Percentiles rank a stretch among this genome's conserved stretches.
phyloP scores from a whole-genome alignment of 2,329 filamentous ascomycete species.

The Fusarium vanettenii region DNA sequence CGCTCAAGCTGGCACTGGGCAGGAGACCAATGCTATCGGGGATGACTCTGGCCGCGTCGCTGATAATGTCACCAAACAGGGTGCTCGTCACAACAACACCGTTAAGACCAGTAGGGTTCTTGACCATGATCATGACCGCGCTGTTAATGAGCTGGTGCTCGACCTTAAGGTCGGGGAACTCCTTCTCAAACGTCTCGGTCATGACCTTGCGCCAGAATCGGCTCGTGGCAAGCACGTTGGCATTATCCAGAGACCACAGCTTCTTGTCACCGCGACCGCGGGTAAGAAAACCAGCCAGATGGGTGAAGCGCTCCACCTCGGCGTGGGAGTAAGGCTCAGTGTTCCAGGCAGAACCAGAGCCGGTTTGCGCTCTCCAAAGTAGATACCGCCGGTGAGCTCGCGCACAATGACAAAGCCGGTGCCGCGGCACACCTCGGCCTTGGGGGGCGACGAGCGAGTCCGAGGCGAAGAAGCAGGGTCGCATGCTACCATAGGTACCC shows the following conservation, averaged over 20 bases:
- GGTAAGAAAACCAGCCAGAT: slow-evolving; percentile 84
- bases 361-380: slow-evolving; percentile 90
- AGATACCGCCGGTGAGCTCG: slow-evolving; percentile 92
- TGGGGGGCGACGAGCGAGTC: slow-evolving; percentile 88
- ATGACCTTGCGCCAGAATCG: slow-evolving; percentile 91
- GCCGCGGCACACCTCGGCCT: slow-evolving; percentile 84
- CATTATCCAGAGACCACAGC: slow-evolving; percentile 93
- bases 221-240: slow-evolving; percentile 92
- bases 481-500: slow-evolving; percentile 92
- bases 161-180: slow-evolving; percentile 88
- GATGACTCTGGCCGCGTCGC: slow-evolving; percentile 94
- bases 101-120: slow-evolving; percentile 89
- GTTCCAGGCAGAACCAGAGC: slow-evolving; percentile 80
- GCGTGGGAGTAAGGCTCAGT: slow-evolving; percentile 85
- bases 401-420: slow-evolving; percentile 94
- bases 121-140: slow-evolving; percentile 98
- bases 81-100: slow-evolving; percentile 94
- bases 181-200: slow-evolving; percentile 83
- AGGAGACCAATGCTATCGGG: slow-evolving; percentile 89
- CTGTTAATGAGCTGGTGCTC: slow-evolving; percentile 94
- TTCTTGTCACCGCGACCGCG: slow-evolving; percentile 75
- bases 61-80: slow-evolving; percentile 95
- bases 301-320: slow-evolving; percentile 90
- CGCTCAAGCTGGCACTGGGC: slow-evolving; percentile 87
- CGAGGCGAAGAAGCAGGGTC: slow-evolving; percentile 95